Percentiles rank a stretch among this genome's conserved stretches.
Conservation (phyloP, 176 grass and related monocot species). For the Guadua angustifolia region DNA sequence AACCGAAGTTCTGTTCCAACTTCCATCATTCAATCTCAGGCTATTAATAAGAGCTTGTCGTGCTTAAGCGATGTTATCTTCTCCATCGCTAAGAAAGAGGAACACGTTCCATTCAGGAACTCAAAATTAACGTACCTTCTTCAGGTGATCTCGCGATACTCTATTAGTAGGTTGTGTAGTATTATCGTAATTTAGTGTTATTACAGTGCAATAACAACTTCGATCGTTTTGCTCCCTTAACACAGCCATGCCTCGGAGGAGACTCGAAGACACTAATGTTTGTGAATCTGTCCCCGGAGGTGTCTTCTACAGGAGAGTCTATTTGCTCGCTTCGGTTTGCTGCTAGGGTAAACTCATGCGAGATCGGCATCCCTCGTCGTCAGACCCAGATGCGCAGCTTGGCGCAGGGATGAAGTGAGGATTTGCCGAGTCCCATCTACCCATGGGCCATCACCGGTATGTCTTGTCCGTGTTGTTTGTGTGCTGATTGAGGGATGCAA, state of each 20-base stretch:
- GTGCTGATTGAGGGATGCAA: constrained; percentile 47
- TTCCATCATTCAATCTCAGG: constrained; percentile 41
- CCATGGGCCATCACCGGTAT: constrained; percentile 5
- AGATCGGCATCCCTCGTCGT: constrained; percentile 80
- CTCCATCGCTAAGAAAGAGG: constrained; percentile 94
- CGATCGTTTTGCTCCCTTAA: background rate
- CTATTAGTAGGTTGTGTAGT: background rate
- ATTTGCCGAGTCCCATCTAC: background rate
- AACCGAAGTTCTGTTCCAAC: background rate
- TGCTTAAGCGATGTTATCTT: constrained; percentile 91
- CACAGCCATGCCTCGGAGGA: constrained; percentile 88
- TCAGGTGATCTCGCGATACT: constrained; percentile 57
- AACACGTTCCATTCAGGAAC: constrained; percentile 90
- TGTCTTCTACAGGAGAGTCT: constrained; percentile 67
- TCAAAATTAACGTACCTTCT: constrained; percentile 91
- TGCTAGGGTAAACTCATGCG: constrained; percentile 81
- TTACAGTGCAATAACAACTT: background rate
- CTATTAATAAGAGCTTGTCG: constrained; percentile 94
- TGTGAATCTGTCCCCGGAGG: constrained; percentile 82
- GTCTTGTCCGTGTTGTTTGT: constrained; percentile 3
- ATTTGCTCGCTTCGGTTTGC: constrained; percentile 90
- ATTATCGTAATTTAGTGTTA: background rate
- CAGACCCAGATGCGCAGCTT: constrained; percentile 60
- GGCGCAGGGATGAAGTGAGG: constrained; percentile 40
- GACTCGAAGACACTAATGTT: constrained; percentile 95